A percentile compares a stretch with the other conserved stretches of the same genome.
Conservation (phyloP, 805 yeast genomes). For the Saccharomyces cerevisiae region DNA sequence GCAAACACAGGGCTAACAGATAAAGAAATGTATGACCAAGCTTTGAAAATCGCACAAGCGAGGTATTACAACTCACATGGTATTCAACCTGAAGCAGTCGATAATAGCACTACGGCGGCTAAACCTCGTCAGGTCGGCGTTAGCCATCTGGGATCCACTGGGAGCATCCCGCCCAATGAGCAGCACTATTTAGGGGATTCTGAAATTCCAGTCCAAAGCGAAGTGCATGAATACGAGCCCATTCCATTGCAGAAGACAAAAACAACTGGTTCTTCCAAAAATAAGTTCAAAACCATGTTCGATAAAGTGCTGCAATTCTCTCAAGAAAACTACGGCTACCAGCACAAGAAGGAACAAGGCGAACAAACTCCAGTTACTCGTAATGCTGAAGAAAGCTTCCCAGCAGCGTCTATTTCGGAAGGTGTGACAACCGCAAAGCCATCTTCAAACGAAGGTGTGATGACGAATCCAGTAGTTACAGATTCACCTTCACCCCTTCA, state of each 20-base stretch:
- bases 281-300: constrained; percentile 22
- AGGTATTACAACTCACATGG: constrained; percentile 22
- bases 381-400: neutral
- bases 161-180: neutral
- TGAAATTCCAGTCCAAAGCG: neutral
- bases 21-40: constrained; percentile 49
- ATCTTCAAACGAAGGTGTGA: neutral
- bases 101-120: neutral
- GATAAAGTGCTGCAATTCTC: constrained; percentile 28
- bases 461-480: neutral
- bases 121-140: neutral
- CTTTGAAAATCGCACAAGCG: constrained; percentile 48
- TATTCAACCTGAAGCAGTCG: neutral
- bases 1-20: constrained; percentile 23
- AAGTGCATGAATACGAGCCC: neutral
- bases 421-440: neutral
- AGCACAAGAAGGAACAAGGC: constrained; percentile 13
- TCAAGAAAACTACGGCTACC: constrained; percentile 29
- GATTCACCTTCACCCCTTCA: neutral
- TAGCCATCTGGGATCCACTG: neutral
- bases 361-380: neutral
- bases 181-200: neutral
- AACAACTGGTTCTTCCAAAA: neutral
- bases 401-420: neutral
- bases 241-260: neutral